A percentile compares a stretch with the other conserved stretches of the same genome.
phyloP scores from a whole-genome alignment of 75 land plant genomes.

The Gnetum montanum region DNA sequence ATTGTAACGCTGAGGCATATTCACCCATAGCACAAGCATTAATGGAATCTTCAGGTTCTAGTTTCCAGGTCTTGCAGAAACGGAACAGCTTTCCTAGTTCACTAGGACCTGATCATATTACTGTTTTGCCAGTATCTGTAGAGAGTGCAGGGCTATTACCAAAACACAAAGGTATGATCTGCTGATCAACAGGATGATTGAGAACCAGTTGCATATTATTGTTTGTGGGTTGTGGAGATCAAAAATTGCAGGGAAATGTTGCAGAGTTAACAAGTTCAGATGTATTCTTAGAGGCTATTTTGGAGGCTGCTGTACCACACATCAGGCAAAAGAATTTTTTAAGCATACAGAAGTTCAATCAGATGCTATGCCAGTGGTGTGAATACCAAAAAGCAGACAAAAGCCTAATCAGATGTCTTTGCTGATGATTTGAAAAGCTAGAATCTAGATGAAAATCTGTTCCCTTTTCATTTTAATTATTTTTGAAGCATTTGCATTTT shows the following conservation, averaged over 20 bases:
- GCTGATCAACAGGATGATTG: no score
- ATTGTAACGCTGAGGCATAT: slow-evolving; percentile 43
- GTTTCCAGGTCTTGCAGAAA: no score
- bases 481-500: no score
- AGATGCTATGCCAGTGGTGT: not conserved
- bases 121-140: slow-evolving; percentile 58
- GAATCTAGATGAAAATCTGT: no score
- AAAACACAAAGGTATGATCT: slow-evolving; percentile 23
- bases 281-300: slow-evolving; percentile 51
- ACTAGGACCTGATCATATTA: slow-evolving; percentile 11
- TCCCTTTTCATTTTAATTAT: no score
- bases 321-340: slow-evolving; percentile 51
- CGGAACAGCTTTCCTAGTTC: not conserved
- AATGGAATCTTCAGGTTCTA: no score
- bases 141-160: slow-evolving; percentile 50
- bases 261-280: slow-evolving; percentile 47
- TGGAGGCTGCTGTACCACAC: slow-evolving; percentile 63
- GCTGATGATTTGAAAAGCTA: no score
- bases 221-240: no score
- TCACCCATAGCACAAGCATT: slow-evolving; percentile 40
- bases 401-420: no score
- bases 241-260: no score
- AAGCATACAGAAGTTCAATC: slow-evolving; percentile 5
- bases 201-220: no score
- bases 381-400: slow-evolving; percentile 1